Base-by-base conservation (phyloP, 2,329 filamentous ascomycete genomes). In the Pseudogymnoascus sp. region DNA sequence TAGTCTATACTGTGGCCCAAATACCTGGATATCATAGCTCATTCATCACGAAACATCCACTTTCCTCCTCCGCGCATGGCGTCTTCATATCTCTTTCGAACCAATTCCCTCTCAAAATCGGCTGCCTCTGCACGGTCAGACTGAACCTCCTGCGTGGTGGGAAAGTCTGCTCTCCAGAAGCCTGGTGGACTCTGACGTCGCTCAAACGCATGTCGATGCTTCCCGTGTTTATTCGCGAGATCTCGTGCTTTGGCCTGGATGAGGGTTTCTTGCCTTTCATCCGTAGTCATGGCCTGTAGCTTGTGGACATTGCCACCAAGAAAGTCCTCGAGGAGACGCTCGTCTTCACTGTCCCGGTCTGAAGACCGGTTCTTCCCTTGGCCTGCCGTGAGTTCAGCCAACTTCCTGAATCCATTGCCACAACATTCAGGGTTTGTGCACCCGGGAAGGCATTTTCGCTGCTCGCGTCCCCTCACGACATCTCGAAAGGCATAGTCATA, bases 151-250 rank as follows among this genome's bases (percentile, higher is more conserved):
- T 97, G 94, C 1, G 94, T 97, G 25, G 78, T 85, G 1, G 93
- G 92, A 71, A 99, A 96, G 67, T 96, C 93, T 1, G 88, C 82
- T 60, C 90, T 81, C 94, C 94, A 99, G 71, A 90, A 97, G 0
- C 91, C 92, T 1, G 91, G 90, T 11, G 94, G 92, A 8, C 88
- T 90, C 47, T 77, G 79, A 64, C 83, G 80, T 58, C 91, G 82
- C 63, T 86, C 82, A 72, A 88, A 91, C 28, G 85, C 80, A 67
- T 93, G 83, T 61, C 88, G 82, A 73, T 97, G 92, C 70, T 81
- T 90, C 5, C 91, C 91, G 71, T 84, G 85, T 64, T 83, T 81
- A 69, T 92, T 86, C 1, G 92, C 88, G 64, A 95, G 76, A 57
- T 86, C 79, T 69, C 84, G 82, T 0, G 85, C 87, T 69, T 87